Percentiles rank a stretch among this genome's conserved stretches.
These are phyloP conservation scores for Sporothrix inflata DNA, from an alignment of 2,329 filamentous ascomycete species.

Conservation along the genomic window DNA sequence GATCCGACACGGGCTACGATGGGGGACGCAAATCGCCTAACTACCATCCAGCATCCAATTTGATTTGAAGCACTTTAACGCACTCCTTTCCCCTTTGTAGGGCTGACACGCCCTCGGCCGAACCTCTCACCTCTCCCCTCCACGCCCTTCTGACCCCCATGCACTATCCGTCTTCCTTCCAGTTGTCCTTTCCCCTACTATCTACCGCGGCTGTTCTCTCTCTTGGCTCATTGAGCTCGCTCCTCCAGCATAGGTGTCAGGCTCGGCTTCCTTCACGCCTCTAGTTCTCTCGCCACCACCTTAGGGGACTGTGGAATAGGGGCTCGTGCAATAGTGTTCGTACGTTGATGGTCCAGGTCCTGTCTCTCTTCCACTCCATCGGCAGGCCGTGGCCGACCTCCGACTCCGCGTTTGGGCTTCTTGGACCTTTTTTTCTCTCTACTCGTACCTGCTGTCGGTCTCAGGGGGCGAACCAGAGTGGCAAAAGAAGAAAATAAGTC, in stretches of 20 bases:
- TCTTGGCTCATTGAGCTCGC: no score
- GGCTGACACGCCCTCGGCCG: not conserved
- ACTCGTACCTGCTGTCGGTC: not conserved
- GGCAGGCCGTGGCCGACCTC: not conserved
- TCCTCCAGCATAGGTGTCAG: no score
- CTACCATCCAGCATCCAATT: not conserved
- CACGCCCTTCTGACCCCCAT: not conserved
- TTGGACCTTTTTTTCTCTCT: not conserved
- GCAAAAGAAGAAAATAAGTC: not conserved
- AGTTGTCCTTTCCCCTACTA: no score
- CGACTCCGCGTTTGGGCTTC: not conserved
- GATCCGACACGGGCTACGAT: not conserved
- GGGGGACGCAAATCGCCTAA: not conserved
- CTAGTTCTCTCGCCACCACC: not conserved
- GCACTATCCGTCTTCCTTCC: not conserved
- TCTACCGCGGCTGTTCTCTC: no score
- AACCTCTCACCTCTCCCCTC: not conserved
- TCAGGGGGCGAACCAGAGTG: slow-evolving; percentile 2
- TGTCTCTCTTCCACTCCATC: not conserved
- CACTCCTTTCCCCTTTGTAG: slow-evolving; percentile 3
- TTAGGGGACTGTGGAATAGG: not conserved
- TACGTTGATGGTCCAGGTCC: not conserved
- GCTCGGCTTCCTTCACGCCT: not conserved
- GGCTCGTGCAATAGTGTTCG: not conserved
- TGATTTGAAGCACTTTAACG: not conserved